phyloP scores from a whole-genome alignment of 2,329 filamentous ascomycete genomes.

The Bipolaris victoriae region DNA sequence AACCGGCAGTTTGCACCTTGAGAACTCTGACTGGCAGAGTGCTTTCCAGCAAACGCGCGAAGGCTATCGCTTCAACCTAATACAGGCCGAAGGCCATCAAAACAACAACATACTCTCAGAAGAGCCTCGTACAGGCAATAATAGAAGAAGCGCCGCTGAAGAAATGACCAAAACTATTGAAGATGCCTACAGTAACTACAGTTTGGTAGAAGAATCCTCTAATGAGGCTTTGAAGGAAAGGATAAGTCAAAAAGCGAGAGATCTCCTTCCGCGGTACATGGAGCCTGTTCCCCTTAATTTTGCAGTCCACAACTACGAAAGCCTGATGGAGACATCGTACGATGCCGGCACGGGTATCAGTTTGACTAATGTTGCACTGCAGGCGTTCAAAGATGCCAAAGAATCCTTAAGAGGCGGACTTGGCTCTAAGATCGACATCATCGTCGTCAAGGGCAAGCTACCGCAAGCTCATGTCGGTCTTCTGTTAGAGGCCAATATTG shows the following conservation, averaged over 20 bases:
- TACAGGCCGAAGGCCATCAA: neutral
- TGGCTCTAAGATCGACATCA: constrained; percentile 6
- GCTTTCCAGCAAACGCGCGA: constrained; percentile 2
- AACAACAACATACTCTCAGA: neutral
- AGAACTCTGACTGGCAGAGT: neutral
- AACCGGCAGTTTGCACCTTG: neutral
- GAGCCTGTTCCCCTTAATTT: constrained; percentile 18
- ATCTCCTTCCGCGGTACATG: constrained; percentile 12
- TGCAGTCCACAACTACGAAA: constrained; percentile 15
- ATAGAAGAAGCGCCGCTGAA: constrained; percentile 12
- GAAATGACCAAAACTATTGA: constrained; percentile 12
- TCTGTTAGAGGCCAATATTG: constrained; percentile 3
- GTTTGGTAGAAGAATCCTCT: constrained; percentile 3
- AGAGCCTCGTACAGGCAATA: neutral
- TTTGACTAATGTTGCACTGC: constrained; percentile 4
- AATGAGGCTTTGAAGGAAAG: constrained; percentile 12
- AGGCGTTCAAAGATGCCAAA: constrained; percentile 7
- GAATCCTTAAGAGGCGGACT: constrained; percentile 2
- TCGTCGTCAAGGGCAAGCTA: constrained; percentile 2
- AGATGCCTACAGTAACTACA: constrained; percentile 8
- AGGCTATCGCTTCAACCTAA: constrained; percentile 1
- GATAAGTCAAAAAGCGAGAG: constrained; percentile 16
- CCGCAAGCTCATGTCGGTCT: neutral
- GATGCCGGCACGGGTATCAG: constrained; percentile 10
- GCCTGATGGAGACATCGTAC: constrained; percentile 12